These are phyloP conservation scores for Colletotrichum lentis DNA, from an alignment of 2,329 filamentous ascomycete species.

Conservation along the genomic window DNA sequence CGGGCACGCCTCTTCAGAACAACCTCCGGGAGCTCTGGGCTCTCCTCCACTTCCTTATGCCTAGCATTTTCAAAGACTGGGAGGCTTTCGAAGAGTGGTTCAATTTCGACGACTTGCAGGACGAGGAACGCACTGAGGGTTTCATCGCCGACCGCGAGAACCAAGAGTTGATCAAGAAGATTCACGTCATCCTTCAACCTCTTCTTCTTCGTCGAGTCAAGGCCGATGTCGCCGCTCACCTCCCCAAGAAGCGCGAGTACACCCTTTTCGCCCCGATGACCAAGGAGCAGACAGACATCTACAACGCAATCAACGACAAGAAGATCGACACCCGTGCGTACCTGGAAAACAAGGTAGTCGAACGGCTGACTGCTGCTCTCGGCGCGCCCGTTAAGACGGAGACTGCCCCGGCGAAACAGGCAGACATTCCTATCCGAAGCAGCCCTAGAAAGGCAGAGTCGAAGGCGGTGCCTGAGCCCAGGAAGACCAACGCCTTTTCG, in stretches of 20 bases:
- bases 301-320: slow-evolving; percentile 70
- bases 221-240: slow-evolving; percentile 85
- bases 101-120: slow-evolving; percentile 90
- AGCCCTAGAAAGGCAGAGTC: slow-evolving; percentile 48
- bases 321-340: slow-evolving; percentile 73
- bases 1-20: slow-evolving; percentile 93
- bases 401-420: slow-evolving; percentile 41
- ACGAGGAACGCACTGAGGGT: slow-evolving; percentile 80
- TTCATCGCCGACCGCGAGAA: slow-evolving; percentile 79
- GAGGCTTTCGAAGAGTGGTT: slow-evolving; percentile 97
- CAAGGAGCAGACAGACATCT: slow-evolving; percentile 87
- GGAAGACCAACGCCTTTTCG: slow-evolving; percentile 57
- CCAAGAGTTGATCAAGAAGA: slow-evolving; percentile 68
- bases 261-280: slow-evolving; percentile 94
- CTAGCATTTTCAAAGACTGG: slow-evolving; percentile 90
- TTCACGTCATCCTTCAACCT: slow-evolving; percentile 92
- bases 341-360: slow-evolving; percentile 79
- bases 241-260: slow-evolving; percentile 98
- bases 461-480: slow-evolving; percentile 38
- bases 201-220: slow-evolving; percentile 89
- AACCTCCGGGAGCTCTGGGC: slow-evolving; percentile 97
- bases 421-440: slow-evolving; percentile 49
- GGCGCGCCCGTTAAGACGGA: slow-evolving; percentile 46
- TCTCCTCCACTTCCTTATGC: slow-evolving; percentile 88
- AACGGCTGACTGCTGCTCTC: slow-evolving; percentile 60